Evolutionary conservation across 75 land plant species (phyloP).

Genomic region (Gnetum montanum): DNA sequence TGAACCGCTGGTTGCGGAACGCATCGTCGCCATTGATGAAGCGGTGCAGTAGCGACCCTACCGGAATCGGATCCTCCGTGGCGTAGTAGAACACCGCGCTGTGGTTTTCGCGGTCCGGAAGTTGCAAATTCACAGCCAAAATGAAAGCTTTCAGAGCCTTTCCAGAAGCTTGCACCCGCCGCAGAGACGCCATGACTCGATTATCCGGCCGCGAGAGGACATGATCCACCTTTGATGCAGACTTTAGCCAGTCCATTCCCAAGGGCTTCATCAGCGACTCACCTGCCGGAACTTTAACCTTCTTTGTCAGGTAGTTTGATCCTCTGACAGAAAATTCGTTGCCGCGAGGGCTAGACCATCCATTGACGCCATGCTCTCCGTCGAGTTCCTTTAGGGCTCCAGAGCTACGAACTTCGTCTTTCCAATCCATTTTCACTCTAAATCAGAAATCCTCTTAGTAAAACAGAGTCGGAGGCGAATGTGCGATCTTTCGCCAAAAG

Average conservation of each 20-base stretch:
- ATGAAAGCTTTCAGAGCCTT: constrained; percentile 15
- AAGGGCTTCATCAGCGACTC: constrained; percentile 25
- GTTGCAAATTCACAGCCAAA: constrained; percentile 35
- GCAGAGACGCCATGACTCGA: constrained; percentile 45
- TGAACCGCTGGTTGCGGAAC: constrained; percentile 35
- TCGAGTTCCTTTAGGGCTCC: constrained; percentile 24
- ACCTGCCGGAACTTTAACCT: constrained; percentile 15
- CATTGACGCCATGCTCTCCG: constrained; percentile 25
- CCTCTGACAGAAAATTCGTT: constrained; percentile 21
- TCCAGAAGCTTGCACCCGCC: constrained; percentile 3
- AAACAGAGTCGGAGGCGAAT: too few species aligned
- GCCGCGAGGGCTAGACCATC: constrained; percentile 36
- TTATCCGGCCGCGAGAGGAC: constrained; percentile 74
- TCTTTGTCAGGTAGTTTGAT: constrained; percentile 17
- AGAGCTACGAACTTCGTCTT: constrained; percentile 20
- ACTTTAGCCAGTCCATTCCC: constrained; percentile 81
- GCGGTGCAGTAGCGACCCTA: constrained; percentile 25
- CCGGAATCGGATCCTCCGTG: constrained; percentile 24
- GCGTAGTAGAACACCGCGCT: constrained; percentile 41
- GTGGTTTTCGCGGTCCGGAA: constrained; percentile 34
- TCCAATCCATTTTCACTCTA: constrained; percentile 25
- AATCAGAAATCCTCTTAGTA: too few species aligned
- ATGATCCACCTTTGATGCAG: constrained; percentile 52
- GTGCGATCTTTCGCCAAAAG: too few species aligned
- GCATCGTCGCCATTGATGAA: constrained; percentile 43